Conservation (phyloP, 2,329 filamentous ascomycete genomes). For the Graphiopsis chlorocephala region DNA sequence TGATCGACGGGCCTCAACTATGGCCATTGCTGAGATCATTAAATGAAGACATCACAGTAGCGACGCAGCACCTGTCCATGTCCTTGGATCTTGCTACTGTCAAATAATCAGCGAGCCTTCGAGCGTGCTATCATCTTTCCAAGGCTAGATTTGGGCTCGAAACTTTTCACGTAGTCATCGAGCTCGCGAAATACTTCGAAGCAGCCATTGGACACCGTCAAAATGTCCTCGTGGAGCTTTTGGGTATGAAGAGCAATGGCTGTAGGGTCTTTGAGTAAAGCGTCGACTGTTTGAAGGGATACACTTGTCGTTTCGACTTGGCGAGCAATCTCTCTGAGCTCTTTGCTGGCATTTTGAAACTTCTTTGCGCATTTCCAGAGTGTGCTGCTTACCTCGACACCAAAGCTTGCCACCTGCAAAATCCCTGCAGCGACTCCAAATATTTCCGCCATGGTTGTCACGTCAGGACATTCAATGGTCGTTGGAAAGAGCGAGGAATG, state of each 20-base stretch:
- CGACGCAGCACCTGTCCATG: not conserved
- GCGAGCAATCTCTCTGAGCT: not conserved
- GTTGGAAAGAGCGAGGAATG: not conserved
- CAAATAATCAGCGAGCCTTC: not conserved
- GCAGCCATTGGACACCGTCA: slow-evolving; percentile 3
- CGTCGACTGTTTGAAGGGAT: not conserved
- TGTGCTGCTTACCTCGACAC: not conserved
- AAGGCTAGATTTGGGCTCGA: not conserved
- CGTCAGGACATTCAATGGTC: not conserved
- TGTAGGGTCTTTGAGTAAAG: not conserved
- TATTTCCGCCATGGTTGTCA: not conserved
- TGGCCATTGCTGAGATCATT: slow-evolving; percentile 11
- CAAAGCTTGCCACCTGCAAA: slow-evolving; percentile 8
- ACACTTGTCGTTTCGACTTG: not conserved
- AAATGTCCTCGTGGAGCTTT: slow-evolving; percentile 9
- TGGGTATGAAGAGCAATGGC: slow-evolving; percentile 4
- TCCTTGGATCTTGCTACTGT: not conserved
- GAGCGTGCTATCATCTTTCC: not conserved
- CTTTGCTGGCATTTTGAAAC: not conserved
- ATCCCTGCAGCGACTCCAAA: slow-evolving; percentile 2
- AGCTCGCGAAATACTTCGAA: slow-evolving; percentile 5
- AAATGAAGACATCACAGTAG: slow-evolving; percentile 10
- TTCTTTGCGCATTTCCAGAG: slow-evolving; percentile 3
- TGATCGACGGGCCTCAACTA: slow-evolving; percentile 10
- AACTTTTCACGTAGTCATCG: not conserved